Conservation (phyloP, 768 basidiomycete species). For the Xerocomus potaroensis region DNA sequence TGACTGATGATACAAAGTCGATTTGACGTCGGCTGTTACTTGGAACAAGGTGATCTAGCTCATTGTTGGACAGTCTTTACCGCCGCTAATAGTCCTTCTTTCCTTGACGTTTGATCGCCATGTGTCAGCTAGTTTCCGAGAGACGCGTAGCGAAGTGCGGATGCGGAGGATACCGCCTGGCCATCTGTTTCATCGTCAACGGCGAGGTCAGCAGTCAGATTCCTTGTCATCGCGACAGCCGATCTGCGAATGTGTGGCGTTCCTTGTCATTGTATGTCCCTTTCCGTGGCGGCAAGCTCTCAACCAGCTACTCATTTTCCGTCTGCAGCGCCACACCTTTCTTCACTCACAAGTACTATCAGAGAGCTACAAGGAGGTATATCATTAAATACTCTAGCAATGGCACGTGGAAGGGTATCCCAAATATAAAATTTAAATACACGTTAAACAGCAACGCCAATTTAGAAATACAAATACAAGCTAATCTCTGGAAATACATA, state of each 20-base stretch:
- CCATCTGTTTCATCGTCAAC: conserved; percentile 27
- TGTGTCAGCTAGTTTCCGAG: conserved; percentile 17
- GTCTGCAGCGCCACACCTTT: no score
- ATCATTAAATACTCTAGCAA: conserved; percentile 9
- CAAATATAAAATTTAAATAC: conserved; percentile 21
- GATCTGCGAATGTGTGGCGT: background rate
- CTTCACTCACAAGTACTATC: no score
- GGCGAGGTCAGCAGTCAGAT: conserved; percentile 3
- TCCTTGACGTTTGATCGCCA: conserved; percentile 26
- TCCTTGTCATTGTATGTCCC: background rate
- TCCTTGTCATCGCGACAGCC: conserved; percentile 13
- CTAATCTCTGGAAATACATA: conserved; percentile 19
- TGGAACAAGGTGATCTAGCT: conserved; percentile 18
- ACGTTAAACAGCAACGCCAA: conserved; percentile 6
- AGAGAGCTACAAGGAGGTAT: conserved; percentile 19
- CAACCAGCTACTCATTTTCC: background rate
- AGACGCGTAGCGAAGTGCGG: conserved; percentile 19
- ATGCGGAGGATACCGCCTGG: conserved; percentile 14
- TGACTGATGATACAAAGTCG: conserved; percentile 13
- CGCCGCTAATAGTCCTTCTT: conserved; percentile 10
- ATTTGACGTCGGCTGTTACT: conserved; percentile 24
- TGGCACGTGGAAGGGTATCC: conserved; percentile 2
- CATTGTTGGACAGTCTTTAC: conserved; percentile 22
- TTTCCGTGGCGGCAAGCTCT: background rate
- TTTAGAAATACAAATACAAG: conserved; percentile 24